phyloP scores from a whole-genome alignment of 75 land plant genomes.

The Sequoia sempervirens region DNA sequence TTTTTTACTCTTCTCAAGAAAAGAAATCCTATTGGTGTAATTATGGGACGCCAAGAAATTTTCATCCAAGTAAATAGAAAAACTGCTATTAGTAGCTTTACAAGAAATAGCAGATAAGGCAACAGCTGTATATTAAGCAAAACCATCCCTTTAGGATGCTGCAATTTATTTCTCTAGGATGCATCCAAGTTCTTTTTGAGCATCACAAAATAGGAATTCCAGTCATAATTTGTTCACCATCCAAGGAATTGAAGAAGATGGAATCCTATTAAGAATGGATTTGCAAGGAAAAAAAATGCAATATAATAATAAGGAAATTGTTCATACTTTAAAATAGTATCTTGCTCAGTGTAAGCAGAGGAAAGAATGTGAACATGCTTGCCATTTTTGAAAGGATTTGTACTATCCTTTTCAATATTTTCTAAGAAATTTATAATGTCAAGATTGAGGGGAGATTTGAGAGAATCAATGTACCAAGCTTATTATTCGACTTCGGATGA shows the following conservation, averaged over 20 bases:
- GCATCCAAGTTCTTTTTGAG: not conserved
- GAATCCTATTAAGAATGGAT: not conserved
- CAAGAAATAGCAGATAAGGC: not conserved
- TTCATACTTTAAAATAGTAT: not conserved
- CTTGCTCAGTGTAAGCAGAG: not conserved
- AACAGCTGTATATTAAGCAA: not conserved
- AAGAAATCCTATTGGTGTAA: too few species aligned
- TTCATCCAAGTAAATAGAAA: too few species aligned
- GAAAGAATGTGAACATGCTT: not conserved
- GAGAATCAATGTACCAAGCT: not conserved
- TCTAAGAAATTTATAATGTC: not conserved
- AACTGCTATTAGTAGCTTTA: not conserved
- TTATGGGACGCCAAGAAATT: too few species aligned
- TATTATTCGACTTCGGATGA: not conserved
- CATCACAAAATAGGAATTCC: not conserved
- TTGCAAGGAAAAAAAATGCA: not conserved
- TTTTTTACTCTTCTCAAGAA: too few species aligned
- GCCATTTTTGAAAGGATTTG: not conserved
- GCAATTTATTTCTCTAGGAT: not conserved
- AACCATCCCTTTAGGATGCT: not conserved
- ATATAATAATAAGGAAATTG: not conserved
- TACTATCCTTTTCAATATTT: not conserved
- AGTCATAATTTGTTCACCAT: not conserved
- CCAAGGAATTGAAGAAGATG: not conserved
- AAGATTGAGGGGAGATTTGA: not conserved